These are phyloP conservation scores for Starmerella powellii DNA, from an alignment of 805 yeast species.

Conservation along the genomic window DNA sequence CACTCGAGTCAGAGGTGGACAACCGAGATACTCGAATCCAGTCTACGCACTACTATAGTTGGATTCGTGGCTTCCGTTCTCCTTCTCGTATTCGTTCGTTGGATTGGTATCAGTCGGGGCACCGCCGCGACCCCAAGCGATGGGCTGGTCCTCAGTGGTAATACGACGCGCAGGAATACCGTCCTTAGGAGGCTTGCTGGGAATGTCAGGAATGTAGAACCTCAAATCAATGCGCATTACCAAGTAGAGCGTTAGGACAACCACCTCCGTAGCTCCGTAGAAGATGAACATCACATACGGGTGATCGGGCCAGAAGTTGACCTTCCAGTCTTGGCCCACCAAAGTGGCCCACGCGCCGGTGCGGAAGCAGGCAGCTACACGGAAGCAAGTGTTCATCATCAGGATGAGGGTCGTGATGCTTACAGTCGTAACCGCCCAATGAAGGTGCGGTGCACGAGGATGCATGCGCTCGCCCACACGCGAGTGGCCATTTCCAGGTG, in stretches of 20 bases:
- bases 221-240: constrained; percentile 60
- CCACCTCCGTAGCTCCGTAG: constrained; percentile 56
- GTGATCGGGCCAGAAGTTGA: constrained; percentile 36
- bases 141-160: constrained; percentile 6
- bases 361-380: constrained; percentile 28
- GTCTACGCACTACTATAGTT: background rate
- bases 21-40: too few species aligned
- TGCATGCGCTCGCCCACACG: constrained; percentile 37
- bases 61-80: background rate
- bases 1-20: too few species aligned
- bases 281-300: constrained; percentile 53
- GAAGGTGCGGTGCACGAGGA: constrained; percentile 28
- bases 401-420: constrained; percentile 19
- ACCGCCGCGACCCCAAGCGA: constrained; percentile 9
- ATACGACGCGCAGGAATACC: constrained; percentile 1
- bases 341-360: constrained; percentile 6
- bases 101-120: too few species aligned
- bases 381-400: constrained; percentile 25
- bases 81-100: too few species aligned
- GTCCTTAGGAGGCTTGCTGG: constrained; percentile 4
- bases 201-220: constrained; percentile 62
- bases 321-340: constrained; percentile 10
- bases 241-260: constrained; percentile 46
- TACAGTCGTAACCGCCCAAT: constrained; percentile 34
- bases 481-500: constrained; percentile 32